phyloP scores from a whole-genome alignment of 495 filamentous ascomycete species.

The Aspergillus conjunctus region DNA sequence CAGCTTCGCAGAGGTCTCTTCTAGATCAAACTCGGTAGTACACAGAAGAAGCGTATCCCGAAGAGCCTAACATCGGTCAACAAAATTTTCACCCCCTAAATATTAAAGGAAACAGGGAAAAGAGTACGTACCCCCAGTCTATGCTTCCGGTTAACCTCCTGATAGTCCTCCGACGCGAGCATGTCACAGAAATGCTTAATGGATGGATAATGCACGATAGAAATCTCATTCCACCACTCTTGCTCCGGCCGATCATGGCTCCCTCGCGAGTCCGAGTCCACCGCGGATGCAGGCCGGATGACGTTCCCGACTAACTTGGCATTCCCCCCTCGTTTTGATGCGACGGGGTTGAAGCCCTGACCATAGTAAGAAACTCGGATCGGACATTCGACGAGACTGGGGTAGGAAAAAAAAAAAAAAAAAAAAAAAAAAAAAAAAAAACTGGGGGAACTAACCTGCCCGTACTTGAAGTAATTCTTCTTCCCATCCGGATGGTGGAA shows the following conservation, averaged over 20 bases:
- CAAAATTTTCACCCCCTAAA: background rate
- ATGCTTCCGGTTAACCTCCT: constrained; percentile 59
- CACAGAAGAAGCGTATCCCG: constrained; percentile 67
- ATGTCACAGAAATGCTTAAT: constrained; percentile 66
- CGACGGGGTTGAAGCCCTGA: constrained; percentile 54
- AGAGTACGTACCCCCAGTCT: constrained; percentile 46
- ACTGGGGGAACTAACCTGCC: constrained; percentile 35
- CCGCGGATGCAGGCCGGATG: constrained; percentile 31
- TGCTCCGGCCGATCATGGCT: constrained; percentile 28
- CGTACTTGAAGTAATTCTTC: constrained; percentile 59
- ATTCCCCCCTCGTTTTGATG: constrained; percentile 54
- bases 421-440: background rate
- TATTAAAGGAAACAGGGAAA: constrained; percentile 7
- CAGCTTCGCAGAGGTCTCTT: constrained; percentile 31
- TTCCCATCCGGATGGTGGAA: constrained; percentile 55
- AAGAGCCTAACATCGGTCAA: constrained; percentile 36
- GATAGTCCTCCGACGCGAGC: constrained; percentile 64
- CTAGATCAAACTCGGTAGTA: constrained; percentile 57
- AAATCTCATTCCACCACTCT: constrained; percentile 59
- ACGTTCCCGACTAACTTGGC: constrained; percentile 67
- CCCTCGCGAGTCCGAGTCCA: constrained; percentile 31
- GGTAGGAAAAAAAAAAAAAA: background rate
- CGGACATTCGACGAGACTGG: background rate
- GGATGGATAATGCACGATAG: constrained; percentile 67
- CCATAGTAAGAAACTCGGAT: too few relatives aligned